Base-by-base conservation (phyloP, 1,284 basidiomycete species). In the Earliella scabrosa region DNA sequence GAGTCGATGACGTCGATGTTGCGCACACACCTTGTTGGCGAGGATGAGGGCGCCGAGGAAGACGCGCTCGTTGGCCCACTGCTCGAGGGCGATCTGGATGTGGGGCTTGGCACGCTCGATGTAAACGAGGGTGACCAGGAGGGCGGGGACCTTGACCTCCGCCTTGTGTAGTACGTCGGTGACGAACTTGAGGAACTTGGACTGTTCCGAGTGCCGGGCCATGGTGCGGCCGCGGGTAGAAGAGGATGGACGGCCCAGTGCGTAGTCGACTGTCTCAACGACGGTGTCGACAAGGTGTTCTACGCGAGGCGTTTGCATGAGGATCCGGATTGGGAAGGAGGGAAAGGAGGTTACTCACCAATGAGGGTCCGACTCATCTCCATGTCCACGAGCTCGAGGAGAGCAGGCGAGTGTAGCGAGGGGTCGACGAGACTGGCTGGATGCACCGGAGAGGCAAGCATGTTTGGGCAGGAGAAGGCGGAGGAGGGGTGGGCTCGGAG, bases 41-140 rank as follows among this genome's bases (percentile, higher is more conserved):
- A 82, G 75, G 68, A 90, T 89, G 60, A 90, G 68, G 31, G 88
- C 85, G 50, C 87, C 87, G 36, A 90, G 78, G 71, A 90, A 89
- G 21, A 90, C 87, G 54, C 87, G 82, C 70, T 90, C 88, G 46
- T 85, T 77, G n/a, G 88, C 87, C 87, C 88, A 90, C 64, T 90
- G 84, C 68, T 88, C 87, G 60, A 88, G 74, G 13, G 87, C 87
- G 60, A 90, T 90, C 66, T 87, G 84, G 39, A 90, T 77, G 71
- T 90, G 86, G 7, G 86, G 85, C 63, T 83, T 85, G 2, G 88
- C 87, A 54, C 88, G 73, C 72, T 86, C 77, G 66, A 90, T 83
- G 70, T 90, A 90, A 66, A 84, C 85, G 43, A 90, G 82, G 11
- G 87, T 71, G 21, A 82, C 82, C 43, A 90, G 76, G 64, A 90